Evolutionary conservation across 2,329 filamentous ascomycete genomes (phyloP).

Genomic region (Macrophomina pseudophaseolina): DNA sequence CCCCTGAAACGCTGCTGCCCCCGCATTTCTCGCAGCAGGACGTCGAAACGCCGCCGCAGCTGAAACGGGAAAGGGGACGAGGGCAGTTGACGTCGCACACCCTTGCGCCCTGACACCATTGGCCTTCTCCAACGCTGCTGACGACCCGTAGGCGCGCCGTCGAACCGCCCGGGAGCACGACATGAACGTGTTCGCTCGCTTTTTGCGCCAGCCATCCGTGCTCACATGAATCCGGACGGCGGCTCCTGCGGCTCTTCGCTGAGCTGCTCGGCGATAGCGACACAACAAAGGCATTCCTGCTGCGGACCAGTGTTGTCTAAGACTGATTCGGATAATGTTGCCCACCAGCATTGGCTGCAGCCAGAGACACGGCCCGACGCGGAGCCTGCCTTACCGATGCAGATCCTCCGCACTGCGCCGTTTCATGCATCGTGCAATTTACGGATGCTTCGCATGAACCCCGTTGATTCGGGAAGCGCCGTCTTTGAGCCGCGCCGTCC

Average conservation of each 20-base stretch:
- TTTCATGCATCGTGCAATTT: background rate
- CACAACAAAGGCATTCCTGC: background rate
- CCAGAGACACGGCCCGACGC: background rate
- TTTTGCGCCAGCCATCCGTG: background rate
- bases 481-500: background rate
- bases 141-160: background rate
- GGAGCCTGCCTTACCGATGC: background rate
- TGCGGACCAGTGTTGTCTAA: background rate
- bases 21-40: slow-evolving; percentile 13
- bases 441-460: background rate
- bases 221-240: background rate
- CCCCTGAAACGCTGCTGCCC: slow-evolving; percentile 8
- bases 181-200: background rate
- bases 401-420: background rate
- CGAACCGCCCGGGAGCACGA: background rate
- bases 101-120: slow-evolving; percentile 3
- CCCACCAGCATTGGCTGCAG: too few relatives aligned
- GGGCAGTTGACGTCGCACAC: background rate
- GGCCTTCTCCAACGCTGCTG: background rate
- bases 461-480: background rate
- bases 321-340: background rate
- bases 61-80: background rate
- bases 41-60: slow-evolving; percentile 8
- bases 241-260: background rate
- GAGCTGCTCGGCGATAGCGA: background rate